phyloP scores from a whole-genome alignment of 805 yeast genomes.

The Kuraishia hungarica region DNA sequence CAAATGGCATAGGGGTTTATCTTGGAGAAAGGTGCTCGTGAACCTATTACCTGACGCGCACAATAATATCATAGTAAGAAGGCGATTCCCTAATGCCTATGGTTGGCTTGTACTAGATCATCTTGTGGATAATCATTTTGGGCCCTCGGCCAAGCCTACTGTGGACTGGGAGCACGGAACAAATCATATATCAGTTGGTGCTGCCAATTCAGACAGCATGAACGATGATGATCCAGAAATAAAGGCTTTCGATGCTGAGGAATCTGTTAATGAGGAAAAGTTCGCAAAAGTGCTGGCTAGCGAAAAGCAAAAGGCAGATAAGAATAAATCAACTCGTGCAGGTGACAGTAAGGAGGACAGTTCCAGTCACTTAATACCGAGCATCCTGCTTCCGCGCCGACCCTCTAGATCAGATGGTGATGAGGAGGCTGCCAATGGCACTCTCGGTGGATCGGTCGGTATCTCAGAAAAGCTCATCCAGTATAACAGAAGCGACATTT shows the following conservation, averaged over 20 bases:
- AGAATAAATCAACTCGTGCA: conserved; percentile 1
- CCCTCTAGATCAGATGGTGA: background rate
- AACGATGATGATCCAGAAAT: conserved; percentile 6
- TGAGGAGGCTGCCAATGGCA: background rate
- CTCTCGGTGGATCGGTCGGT: background rate
- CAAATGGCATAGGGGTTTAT: conserved; percentile 74
- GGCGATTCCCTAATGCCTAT: conserved; percentile 85
- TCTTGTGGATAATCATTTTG: conserved; percentile 60
- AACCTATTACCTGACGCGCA: conserved; percentile 89
- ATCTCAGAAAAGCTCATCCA: background rate
- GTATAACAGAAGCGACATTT: background rate
- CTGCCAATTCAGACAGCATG: conserved; percentile 4
- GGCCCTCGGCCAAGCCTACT: background rate
- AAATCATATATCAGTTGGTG: background rate
- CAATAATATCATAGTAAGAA: conserved; percentile 81
- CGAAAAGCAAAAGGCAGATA: conserved; percentile 26
- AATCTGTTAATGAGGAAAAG: conserved; percentile 9
- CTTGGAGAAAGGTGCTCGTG: conserved; percentile 90
- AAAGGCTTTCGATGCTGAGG: conserved; percentile 4
- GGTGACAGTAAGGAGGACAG: background rate
- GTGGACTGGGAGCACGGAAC: conserved; percentile 2
- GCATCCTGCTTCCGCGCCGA: background rate
- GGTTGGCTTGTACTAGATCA: conserved; percentile 95
- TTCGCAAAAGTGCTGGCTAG: conserved; percentile 18
- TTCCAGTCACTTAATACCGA: background rate